Evolutionary conservation across 2,329 filamentous ascomycete species (phyloP).

Genomic region (Beauveria bassiana): DNA sequence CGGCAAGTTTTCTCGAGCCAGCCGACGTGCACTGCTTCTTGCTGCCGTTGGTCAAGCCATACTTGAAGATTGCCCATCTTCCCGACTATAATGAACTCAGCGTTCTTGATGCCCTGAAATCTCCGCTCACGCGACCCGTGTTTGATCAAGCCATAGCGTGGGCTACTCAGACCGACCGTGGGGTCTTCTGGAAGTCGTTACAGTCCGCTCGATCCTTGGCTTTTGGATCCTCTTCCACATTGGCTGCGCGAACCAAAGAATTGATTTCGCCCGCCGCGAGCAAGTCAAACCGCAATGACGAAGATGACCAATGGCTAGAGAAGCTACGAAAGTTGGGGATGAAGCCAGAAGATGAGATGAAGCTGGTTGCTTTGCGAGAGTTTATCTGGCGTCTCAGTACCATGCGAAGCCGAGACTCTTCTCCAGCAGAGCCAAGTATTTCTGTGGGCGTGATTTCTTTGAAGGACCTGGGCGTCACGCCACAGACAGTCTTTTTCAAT

Average conservation of each 20-base stretch:
- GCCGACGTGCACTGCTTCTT: slow-evolving; percentile 82
- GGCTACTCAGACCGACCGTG: slow-evolving; percentile 73
- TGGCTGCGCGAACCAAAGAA: slow-evolving; percentile 50
- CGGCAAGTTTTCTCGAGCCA: slow-evolving; percentile 64
- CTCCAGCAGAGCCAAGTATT: slow-evolving; percentile 26
- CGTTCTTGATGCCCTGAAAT: slow-evolving; percentile 75
- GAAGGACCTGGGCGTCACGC: slow-evolving; percentile 66
- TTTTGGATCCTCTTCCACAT: slow-evolving; percentile 51
- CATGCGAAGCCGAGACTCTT: slow-evolving; percentile 52
- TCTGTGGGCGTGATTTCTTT: slow-evolving; percentile 53
- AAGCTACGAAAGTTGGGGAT: slow-evolving; percentile 80
- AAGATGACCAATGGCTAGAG: slow-evolving; percentile 89
- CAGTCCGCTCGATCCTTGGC: slow-evolving; percentile 56
- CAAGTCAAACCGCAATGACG: slow-evolving; percentile 69
- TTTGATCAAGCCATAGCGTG: slow-evolving; percentile 82
- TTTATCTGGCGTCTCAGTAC: slow-evolving; percentile 84
- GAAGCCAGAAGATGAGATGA: slow-evolving; percentile 75
- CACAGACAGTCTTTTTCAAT: slow-evolving; percentile 90
- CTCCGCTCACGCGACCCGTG: slow-evolving; percentile 68
- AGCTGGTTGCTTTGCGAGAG: slow-evolving; percentile 76
- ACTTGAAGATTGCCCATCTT: slow-evolving; percentile 65
- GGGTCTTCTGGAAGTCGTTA: slow-evolving; percentile 79
- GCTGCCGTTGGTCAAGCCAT: slow-evolving; percentile 71
- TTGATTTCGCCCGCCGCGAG: slow-evolving; percentile 49
- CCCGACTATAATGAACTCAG: slow-evolving; percentile 61